Evolutionary conservation across 2,329 filamentous ascomycete genomes (phyloP), one percentile per base, ranked within the genome.

Genomic region (Neofusicoccum ribis): DNA sequence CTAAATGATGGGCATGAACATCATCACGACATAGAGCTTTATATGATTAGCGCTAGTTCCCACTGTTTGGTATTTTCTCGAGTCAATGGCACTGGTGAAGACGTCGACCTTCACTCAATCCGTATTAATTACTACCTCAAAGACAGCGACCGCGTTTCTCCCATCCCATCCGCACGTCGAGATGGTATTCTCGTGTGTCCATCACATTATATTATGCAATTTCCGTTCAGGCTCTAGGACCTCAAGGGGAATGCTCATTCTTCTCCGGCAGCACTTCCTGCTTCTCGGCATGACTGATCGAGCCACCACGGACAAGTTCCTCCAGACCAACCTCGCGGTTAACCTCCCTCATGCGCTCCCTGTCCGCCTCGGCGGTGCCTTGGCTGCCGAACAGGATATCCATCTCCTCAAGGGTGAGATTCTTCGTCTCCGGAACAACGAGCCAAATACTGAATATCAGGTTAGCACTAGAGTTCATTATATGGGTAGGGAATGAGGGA

Each of bases 261-360:
- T 65, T 65, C 63, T 65, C 63, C 5, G 50, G 39, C 56, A 65
- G 23, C 14, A 66, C 64, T 41, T 66, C 64, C 41, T 62, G 31
- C 49, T 66, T 63, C 47, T 62, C 64, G 17, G 36, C 41, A 39
- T 46, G 31, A 36, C 41, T 34, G 23, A 56, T 49, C 20, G 64
- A 46, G 17, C 47, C 58, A 2, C 31, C 39, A 4, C 52, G 66
- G 0, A 75, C 56, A 31, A 76, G 54, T 31, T 79, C 72, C 7
- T 80, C 77, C 62, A 91, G 78, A 0, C 90, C 90, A 67, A 92
- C 87, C 70, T 91, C 89, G 37, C 80, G 78, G 73, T 91, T 89
- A 70, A 92, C 91, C 74, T 89, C 86, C n/a, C 83, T 83, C 88
- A 91, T 91, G 34, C 89, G 84, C 76, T 90, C 87, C 62, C 85